Conservation (phyloP, 2,329 filamentous ascomycete genomes). For the Colletotrichum sp. region DNA sequence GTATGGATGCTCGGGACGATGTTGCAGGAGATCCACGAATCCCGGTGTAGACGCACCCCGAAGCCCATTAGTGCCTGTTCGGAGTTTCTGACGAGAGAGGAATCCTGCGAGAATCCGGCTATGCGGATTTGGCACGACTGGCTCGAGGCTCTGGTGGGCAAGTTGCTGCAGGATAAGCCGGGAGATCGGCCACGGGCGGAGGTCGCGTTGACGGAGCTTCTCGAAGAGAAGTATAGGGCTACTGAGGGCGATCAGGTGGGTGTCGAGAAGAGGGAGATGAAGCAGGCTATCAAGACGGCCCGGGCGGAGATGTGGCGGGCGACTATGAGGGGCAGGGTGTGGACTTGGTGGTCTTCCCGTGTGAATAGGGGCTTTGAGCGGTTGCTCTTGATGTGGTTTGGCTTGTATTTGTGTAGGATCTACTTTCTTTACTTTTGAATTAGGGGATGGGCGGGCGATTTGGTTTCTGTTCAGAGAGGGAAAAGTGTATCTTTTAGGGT, state of each 20-base stretch:
- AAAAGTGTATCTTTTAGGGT: rapidly evolving
- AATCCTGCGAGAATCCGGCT: background rate
- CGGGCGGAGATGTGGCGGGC: background rate
- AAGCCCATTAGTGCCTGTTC: background rate
- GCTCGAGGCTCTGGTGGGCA: background rate
- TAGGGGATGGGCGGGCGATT: too few relatives aligned
- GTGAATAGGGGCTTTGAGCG: background rate
- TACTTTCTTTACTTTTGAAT: background rate
- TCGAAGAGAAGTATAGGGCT: background rate
- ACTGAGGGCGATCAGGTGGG: background rate
- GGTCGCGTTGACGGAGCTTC: background rate
- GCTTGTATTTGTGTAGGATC: background rate
- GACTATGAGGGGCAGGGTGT: background rate
- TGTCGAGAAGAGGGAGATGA: background rate
- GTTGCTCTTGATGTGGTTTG: background rate
- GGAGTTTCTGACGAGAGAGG: background rate
- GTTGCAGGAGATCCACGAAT: background rate
- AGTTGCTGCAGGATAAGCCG: background rate
- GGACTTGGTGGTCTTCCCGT: background rate
- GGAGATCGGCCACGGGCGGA: background rate
- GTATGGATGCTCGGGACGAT: background rate
- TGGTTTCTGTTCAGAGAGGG: background rate
- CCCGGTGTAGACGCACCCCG: background rate
- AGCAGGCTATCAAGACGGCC: background rate
- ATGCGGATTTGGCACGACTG: background rate